Base-by-base conservation (phyloP, 257 asterid genomes). In the Solanum boliviense region DNA sequence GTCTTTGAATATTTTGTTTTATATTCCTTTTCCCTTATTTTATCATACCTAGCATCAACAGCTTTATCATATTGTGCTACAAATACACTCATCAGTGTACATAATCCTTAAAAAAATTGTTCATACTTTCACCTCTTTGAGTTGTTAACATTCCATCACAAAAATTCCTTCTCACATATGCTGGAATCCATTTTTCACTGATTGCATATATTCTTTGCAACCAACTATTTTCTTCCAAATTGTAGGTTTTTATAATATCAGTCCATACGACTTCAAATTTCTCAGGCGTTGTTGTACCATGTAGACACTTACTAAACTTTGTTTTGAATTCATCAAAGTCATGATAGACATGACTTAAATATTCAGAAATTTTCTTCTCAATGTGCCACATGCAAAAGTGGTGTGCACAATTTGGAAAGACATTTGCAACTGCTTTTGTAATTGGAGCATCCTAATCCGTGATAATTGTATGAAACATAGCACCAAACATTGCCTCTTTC, bases 341-440 rank as follows among this genome's bases (percentile, higher is more conserved):
- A 13, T 27, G 72, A 46, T 72, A 65, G 20, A 84, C 79, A 41
- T 29, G 34, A 67, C 38, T 31, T 38, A 68, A 20, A 39, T 79
- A 60, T 58, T 71, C n/a, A 11, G 27, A 20, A 79, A 68, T 25
- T 35, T 79, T 72, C 27, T 68, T 62, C n/a, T 29, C 38, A 52
- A 87, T 72, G 65, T 79, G 82, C 86, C 86, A 87, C 25, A 70
- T 52, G 52, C 86, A 65, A 36, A 87, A 58, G 32, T 84, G 83
- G 36, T 79, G 71, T 25, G 70, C n/a, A 56, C 71, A 18, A 76
- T 52, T 29, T 7, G 68, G 72, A 38, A 78, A 27, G 1, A 36
- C 67, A 27, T 32, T 65, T 65, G 13, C n/a, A 67, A 79, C 34
- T 76, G 84, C 86, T 23, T 71, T 86, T 36, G 68, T 78, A 58